Evolutionary conservation across 306 rosid genomes (phyloP).

Genomic region (Prunus armeniaca): DNA sequence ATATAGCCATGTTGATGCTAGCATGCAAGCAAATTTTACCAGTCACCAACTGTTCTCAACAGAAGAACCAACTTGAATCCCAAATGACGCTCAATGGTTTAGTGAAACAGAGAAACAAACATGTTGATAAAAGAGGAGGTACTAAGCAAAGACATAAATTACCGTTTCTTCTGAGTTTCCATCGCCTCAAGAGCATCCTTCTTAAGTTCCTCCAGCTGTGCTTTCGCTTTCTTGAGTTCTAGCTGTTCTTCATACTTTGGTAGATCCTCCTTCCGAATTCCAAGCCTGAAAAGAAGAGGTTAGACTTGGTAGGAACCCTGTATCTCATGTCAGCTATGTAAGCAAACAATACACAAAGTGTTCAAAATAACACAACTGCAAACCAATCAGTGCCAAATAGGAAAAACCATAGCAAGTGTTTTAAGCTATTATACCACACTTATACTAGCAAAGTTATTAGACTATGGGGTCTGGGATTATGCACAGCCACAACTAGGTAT

Average conservation of each 20-base stretch:
- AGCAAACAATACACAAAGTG: neutral
- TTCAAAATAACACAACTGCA: neutral
- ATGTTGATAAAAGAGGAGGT: neutral
- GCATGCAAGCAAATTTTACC: neutral
- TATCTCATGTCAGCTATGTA: neutral
- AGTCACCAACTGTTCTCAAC: neutral
- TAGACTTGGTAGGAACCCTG: neutral
- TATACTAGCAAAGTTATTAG: too few relatives aligned
- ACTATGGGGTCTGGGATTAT: too few relatives aligned
- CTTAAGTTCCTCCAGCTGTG: conserved; percentile 81
- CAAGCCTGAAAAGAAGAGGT: conserved; percentile 48
- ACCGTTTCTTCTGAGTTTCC: conserved; percentile 94
- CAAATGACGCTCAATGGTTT: neutral
- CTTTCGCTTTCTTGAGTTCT: conserved; percentile 76
- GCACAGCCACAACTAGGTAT: too few relatives aligned
- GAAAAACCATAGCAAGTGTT: neutral
- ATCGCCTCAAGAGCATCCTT: conserved; percentile 82
- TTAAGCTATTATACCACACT: too few relatives aligned
- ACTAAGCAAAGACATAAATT: conserved; percentile 6
- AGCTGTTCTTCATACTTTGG: conserved; percentile 81
- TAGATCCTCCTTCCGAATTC: conserved; percentile 64
- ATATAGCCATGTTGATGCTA: neutral
- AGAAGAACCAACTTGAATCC: neutral
- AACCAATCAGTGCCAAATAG: neutral
- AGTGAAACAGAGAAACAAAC: neutral